Base-by-base conservation (phyloP, 2,329 filamentous ascomycete species). In the Aspergillus sp. region DNA sequence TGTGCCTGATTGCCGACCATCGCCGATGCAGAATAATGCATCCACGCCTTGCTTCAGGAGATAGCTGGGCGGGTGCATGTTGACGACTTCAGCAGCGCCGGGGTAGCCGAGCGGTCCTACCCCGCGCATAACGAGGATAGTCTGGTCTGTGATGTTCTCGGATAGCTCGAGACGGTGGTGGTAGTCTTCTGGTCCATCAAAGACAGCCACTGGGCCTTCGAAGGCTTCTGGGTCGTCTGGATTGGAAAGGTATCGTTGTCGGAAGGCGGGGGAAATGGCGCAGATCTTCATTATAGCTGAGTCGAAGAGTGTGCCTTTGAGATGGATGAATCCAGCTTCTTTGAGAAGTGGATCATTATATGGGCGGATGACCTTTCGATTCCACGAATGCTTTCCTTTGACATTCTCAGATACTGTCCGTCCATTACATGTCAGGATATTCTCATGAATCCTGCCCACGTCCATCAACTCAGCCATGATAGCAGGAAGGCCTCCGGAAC, bases 1-100 rank as follows among this genome's bases (percentile, higher is more conserved):
- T 2, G 76, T 79, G 28, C 76, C 76, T 6, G 73, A 77, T 53
- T 79, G 76, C 37, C 76, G 62, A 1, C 76, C 76, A 52, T 79
- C 76, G 5, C 76, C 76, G 46, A 79, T 74, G 44, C 73, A 77
- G 6, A 71, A 69, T 39, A 79, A 57, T 37, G 73, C 64, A 48
- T 66, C 54, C 45, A 77, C 58, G 39, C 76, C 71, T 53, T 72
- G 56, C 47, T 66, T 67, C 36, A 76, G 51, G 5, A 76, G 62
- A 41, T 66, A 61, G 26, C 61, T 65, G 1, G 73, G 73, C 27
- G 73, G 68, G 40, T 72, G 71, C 72, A 76, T 76, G 56, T 77
- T 76, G 45, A 77, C 73, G 13, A 76, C 73, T 49, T 77, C 73
- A 4, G 73, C 73, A 1, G 73, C 71, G 9, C 73, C 74, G 0